A percentile compares a stretch with the other conserved stretches of the same genome.
Evolutionary conservation across 2,329 filamentous ascomycete genomes (phyloP).

Genomic region (Trichoderma brevicompactum): DNA sequence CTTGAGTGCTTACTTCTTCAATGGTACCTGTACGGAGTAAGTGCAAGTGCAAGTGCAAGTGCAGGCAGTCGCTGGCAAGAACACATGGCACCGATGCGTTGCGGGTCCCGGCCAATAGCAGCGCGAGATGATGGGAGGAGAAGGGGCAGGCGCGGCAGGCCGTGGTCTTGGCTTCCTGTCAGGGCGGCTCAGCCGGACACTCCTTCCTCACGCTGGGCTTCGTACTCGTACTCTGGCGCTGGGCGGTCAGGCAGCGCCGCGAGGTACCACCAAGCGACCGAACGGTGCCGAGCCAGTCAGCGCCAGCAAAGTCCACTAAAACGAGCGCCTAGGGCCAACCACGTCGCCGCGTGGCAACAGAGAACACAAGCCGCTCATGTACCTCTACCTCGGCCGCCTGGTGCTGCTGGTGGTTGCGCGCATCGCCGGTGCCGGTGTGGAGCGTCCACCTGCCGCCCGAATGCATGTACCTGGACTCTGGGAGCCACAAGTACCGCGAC

Average conservation of each 20-base stretch:
- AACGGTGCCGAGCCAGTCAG: constrained; percentile 23
- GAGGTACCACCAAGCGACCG: constrained; percentile 17
- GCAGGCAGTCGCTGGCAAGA: constrained; percentile 12
- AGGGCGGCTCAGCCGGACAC: constrained; percentile 28
- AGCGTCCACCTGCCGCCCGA: constrained; percentile 25
- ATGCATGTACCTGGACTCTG: constrained; percentile 13
- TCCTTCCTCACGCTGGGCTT: constrained; percentile 3
- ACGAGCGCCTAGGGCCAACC: constrained; percentile 19
- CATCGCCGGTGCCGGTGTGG: constrained; percentile 24
- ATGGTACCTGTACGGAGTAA: neutral
- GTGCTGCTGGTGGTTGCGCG: neutral
- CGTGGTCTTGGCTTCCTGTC: constrained; percentile 22
- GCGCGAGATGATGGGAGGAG: constrained; percentile 5
- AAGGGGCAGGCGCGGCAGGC: constrained; percentile 5
- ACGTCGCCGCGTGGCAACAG: constrained; percentile 21
- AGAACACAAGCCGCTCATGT: neutral
- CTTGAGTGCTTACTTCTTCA: constrained; percentile 13
- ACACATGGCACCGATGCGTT: constrained; percentile 20
- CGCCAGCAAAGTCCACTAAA: neutral
- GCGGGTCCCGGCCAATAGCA: neutral
- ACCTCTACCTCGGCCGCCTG: too few relatives aligned
- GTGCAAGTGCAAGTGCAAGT: neutral
- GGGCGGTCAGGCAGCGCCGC: constrained; percentile 23
- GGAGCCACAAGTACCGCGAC: constrained; percentile 19
- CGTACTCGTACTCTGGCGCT: constrained; percentile 25